These are phyloP conservation scores for Pseudogymnoascus sp. DNA, from an alignment of 2,329 filamentous ascomycete species.

Conservation along the genomic window DNA sequence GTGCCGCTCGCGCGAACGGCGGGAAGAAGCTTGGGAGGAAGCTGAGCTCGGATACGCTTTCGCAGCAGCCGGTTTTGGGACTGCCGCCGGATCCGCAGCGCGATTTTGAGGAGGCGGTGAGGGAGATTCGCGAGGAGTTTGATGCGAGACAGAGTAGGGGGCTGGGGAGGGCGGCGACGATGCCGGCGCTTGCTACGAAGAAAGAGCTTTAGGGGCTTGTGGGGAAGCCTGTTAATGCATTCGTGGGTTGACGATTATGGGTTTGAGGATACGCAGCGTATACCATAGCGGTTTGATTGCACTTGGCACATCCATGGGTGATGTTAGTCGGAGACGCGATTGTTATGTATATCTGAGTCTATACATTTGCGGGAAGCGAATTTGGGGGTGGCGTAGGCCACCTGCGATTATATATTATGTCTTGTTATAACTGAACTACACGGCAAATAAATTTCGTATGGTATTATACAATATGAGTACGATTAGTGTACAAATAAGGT, in stretches of 20 bases:
- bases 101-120: slow-evolving; percentile 57
- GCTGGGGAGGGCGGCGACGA: slow-evolving; percentile 13
- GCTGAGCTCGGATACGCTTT: slow-evolving; percentile 45
- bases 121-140: slow-evolving; percentile 43
- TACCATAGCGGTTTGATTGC: slow-evolving; percentile 1
- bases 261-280: background rate
- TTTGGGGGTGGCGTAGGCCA: background rate
- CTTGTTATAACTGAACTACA: background rate
- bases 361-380: background rate
- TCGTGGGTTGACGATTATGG: background rate
- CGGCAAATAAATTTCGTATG: background rate
- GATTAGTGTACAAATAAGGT: background rate
- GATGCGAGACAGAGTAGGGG: slow-evolving; percentile 23
- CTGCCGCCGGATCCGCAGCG: slow-evolving; percentile 65
- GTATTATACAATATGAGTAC: background rate
- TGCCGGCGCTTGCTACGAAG: slow-evolving; percentile 13
- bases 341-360: background rate
- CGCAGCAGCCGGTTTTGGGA: slow-evolving; percentile 59
- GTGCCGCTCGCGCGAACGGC: slow-evolving; percentile 32
- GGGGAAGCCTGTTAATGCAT: background rate
- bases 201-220: background rate
- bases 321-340: background rate
- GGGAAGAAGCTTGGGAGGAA: slow-evolving; percentile 35
- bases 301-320: background rate
- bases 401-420: background rate